A percentile compares a stretch with the other conserved stretches of the same genome.
Evolutionary conservation across 768 basidiomycete species (phyloP).

Genomic region (Rubroboletus pulcherrimus): DNA sequence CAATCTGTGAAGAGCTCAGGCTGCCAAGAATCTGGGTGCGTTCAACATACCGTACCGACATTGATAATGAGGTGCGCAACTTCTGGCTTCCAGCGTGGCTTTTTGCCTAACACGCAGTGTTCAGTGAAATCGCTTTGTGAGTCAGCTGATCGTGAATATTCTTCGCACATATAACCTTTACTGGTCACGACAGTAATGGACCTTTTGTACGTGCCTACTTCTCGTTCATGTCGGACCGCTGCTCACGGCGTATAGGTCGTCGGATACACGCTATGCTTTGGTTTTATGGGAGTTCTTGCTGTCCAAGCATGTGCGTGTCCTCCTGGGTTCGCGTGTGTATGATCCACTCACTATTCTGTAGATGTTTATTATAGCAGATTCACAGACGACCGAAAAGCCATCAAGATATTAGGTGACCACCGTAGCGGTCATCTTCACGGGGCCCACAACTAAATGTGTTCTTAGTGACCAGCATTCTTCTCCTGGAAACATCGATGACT

Average conservation of each 20-base stretch:
- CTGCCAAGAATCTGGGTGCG: neutral
- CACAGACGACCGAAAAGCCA: conserved; percentile 9
- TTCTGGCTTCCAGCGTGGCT: neutral
- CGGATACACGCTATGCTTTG: conserved; percentile 12
- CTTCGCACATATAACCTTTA: neutral
- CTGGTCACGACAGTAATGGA: neutral
- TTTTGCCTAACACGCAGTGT: neutral
- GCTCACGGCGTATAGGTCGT: conserved; percentile 4
- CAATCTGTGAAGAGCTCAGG: neutral
- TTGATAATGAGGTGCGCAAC: neutral
- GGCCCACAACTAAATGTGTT: neutral
- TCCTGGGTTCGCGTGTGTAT: no score
- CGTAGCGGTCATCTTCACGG: neutral
- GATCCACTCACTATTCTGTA: neutral
- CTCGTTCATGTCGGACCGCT: neutral
- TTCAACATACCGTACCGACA: neutral
- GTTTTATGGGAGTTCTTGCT: conserved; percentile 8
- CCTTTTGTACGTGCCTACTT: neutral
- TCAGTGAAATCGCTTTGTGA: neutral
- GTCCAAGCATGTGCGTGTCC: conserved; percentile 10
- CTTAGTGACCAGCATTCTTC: conserved; percentile 6
- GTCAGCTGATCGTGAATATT: neutral
- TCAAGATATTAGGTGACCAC: conserved; percentile 7
- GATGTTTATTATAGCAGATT: conserved; percentile 20
- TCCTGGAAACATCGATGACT: conserved; percentile 11